These are phyloP conservation scores for Dactylellina parvicollis DNA, from an alignment of 2,329 filamentous ascomycete species.

Conservation along the genomic window DNA sequence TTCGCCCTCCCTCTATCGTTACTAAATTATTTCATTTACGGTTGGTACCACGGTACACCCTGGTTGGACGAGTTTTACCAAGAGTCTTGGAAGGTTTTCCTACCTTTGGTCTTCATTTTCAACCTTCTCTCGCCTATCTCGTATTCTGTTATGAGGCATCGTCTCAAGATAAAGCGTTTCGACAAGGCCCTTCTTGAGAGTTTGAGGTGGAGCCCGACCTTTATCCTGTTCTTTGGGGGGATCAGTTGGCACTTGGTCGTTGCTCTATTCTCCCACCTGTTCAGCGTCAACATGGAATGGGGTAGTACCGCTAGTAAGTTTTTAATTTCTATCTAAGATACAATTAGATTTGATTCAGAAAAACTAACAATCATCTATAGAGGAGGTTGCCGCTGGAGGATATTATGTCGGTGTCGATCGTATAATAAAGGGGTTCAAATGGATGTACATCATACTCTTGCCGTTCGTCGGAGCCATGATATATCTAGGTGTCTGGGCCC, in stretches of 20 bases:
- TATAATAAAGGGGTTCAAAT: slow-evolving; percentile 35
- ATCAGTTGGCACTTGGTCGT: slow-evolving; percentile 63
- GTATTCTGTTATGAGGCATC: slow-evolving; percentile 71
- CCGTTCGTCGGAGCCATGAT: slow-evolving; percentile 57
- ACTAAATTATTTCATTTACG: slow-evolving; percentile 21
- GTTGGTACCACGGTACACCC: slow-evolving; percentile 13
- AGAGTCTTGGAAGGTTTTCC: slow-evolving; percentile 72
- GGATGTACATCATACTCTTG: slow-evolving; percentile 55
- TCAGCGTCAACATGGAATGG: slow-evolving; percentile 63
- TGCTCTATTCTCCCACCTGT: slow-evolving; percentile 63
- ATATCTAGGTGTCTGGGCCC: slow-evolving; percentile 57
- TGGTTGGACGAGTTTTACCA: slow-evolving; percentile 69
- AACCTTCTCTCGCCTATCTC: slow-evolving; percentile 65
- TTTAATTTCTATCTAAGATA: too few species aligned
- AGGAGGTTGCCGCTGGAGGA: not conserved
- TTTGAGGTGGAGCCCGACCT: slow-evolving; percentile 71
- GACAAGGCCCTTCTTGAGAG: slow-evolving; percentile 67
- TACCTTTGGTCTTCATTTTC: slow-evolving; percentile 73
- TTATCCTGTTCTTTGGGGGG: slow-evolving; percentile 64
- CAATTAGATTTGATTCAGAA: too few species aligned
- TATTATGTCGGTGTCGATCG: slow-evolving; percentile 27
- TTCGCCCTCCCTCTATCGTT: slow-evolving; percentile 13
- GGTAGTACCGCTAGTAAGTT: slow-evolving; percentile 54
- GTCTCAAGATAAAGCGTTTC: slow-evolving; percentile 67
- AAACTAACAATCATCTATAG: not conserved